These are phyloP conservation scores for Emergomyces pasteurianus DNA, from an alignment of 2,329 filamentous ascomycete species.

Conservation along the genomic window DNA sequence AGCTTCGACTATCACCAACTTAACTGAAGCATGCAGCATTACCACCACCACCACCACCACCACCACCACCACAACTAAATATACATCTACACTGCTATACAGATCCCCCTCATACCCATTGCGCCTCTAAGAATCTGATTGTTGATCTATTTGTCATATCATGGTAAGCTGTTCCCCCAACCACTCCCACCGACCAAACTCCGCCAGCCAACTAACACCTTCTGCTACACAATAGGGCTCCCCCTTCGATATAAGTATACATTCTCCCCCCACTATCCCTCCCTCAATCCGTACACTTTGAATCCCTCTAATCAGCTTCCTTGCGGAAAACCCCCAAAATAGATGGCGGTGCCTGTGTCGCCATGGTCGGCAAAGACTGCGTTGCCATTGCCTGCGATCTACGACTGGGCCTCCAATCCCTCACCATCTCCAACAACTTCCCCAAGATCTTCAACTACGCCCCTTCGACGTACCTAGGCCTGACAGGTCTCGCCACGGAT, in stretches of 20 bases:
- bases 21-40: too few species aligned
- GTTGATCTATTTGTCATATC: constrained; percentile 3
- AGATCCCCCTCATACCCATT: background rate
- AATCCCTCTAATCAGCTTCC: background rate
- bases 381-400: constrained; percentile 99
- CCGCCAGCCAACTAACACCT: constrained; percentile 23
- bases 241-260: constrained; percentile 88
- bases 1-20: too few species aligned
- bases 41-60: background rate
- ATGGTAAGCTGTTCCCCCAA: constrained; percentile 19
- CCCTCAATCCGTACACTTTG: constrained; percentile 1
- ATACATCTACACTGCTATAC: constrained; percentile 3
- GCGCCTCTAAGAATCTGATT: background rate
- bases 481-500: constrained; percentile 93
- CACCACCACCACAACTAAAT: background rate
- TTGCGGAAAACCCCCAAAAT: too few species aligned
- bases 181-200: constrained; percentile 8
- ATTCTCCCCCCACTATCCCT: background rate
- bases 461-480: constrained; percentile 77
- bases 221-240: constrained; percentile 50
- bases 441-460: constrained; percentile 99
- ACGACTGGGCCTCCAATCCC: constrained; percentile 85
- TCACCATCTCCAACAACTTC: constrained; percentile 98
- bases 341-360: constrained; percentile 88
- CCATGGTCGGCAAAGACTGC: constrained; percentile 99